Conservation (phyloP, 1,284 basidiomycete genomes). For the Trichosporon coremiiforme region DNA sequence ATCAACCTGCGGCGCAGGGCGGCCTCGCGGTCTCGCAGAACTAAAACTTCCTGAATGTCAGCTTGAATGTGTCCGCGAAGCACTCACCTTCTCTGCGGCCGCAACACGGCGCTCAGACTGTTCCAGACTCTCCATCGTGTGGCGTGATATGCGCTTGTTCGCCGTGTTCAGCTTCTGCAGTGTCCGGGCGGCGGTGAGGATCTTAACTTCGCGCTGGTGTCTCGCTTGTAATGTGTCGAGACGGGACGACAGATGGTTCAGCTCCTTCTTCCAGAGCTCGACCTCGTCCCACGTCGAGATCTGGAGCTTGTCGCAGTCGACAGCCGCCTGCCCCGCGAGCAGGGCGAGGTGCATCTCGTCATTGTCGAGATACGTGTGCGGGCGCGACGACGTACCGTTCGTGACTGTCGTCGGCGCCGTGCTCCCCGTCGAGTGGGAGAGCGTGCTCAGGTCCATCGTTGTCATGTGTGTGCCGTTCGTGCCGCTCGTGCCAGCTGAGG, state of each 20-base stretch:
- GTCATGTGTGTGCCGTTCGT: neutral
- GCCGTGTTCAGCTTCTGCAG: slow-evolving; percentile 54
- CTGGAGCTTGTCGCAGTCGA: slow-evolving; percentile 67
- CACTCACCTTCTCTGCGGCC: slow-evolving; percentile 54
- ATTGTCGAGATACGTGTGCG: slow-evolving; percentile 7
- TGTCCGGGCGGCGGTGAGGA: slow-evolving; percentile 55
- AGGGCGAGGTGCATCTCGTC: slow-evolving; percentile 81
- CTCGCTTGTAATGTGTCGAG: slow-evolving; percentile 48
- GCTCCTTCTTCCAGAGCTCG: slow-evolving; percentile 79
- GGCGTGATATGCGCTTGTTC: slow-evolving; percentile 56
- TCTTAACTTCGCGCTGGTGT: slow-evolving; percentile 56
- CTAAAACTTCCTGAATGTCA: slow-evolving; percentile 51
- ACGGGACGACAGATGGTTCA: slow-evolving; percentile 47
- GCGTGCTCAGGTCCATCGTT: slow-evolving; percentile 15
- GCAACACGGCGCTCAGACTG: slow-evolving; percentile 54
- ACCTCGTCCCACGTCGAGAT: slow-evolving; percentile 80
- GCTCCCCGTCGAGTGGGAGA: slow-evolving; percentile 18
- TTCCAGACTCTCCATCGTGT: slow-evolving; percentile 55
- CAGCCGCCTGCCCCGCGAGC: slow-evolving; percentile 80
- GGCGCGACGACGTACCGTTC: slow-evolving; percentile 5
- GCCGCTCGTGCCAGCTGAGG: neutral
- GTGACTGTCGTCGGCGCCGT: slow-evolving; percentile 24
- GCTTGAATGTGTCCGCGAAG: neutral
- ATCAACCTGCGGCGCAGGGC: slow-evolving; percentile 49
- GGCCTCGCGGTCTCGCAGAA: slow-evolving; percentile 52